These are phyloP conservation scores for Cucurbitaria berberidis DNA, from an alignment of 2,329 filamentous ascomycete genomes.

Conservation along the genomic window DNA sequence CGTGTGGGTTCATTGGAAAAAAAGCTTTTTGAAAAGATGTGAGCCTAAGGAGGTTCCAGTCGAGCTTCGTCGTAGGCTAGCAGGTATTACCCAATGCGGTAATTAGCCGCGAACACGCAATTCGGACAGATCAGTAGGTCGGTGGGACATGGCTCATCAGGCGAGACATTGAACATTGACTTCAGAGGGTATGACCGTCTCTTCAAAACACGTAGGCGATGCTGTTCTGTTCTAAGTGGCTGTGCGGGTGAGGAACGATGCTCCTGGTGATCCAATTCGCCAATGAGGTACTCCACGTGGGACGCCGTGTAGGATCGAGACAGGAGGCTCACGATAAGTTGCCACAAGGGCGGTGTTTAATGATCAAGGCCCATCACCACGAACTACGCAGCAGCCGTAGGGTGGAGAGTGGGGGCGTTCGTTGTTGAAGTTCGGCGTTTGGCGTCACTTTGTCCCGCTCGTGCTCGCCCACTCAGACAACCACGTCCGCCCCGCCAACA, in stretches of 20 bases:
- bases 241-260: conserved; percentile 7
- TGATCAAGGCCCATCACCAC: not conserved
- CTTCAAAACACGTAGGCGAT: too few relatives aligned
- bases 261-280: not conserved
- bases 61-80: conserved; percentile 16
- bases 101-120: conserved; percentile 15
- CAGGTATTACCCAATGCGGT: conserved; percentile 13
- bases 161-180: conserved; percentile 17
- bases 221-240: too few relatives aligned
- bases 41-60: conserved; percentile 22
- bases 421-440: not conserved
- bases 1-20: conserved; percentile 10
- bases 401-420: not conserved
- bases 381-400: too few relatives aligned
- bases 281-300: conserved; percentile 1
- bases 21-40: conserved; percentile 9
- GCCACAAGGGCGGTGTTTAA: conserved; percentile 12
- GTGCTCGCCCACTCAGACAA: not conserved
- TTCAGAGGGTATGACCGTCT: conserved; percentile 1
- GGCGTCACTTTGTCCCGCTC: not conserved
- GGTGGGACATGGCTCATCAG: conserved; percentile 5
- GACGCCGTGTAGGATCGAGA: conserved; percentile 13
- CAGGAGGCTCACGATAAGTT: conserved; percentile 11
- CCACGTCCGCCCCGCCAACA: not conserved
- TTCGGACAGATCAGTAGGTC: conserved; percentile 1